phyloP scores from a whole-genome alignment of 306 rosid genomes.

The Quillaja saponaria region DNA sequence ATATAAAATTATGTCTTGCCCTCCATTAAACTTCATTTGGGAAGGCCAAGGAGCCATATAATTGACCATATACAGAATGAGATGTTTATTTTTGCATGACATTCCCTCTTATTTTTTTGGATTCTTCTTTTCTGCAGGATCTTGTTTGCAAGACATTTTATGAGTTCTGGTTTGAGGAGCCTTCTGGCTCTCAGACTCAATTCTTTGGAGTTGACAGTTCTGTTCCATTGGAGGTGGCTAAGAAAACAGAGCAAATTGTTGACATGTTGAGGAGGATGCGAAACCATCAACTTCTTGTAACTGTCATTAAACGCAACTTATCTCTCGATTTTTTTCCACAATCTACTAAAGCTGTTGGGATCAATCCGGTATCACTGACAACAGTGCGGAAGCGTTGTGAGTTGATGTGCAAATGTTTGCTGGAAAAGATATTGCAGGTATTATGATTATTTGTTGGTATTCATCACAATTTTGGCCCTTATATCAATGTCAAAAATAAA shows the following conservation, averaged over 20 bases:
- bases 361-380: constrained; percentile 71
- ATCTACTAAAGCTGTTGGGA: constrained; percentile 82
- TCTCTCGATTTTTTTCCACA: constrained; percentile 97
- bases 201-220: constrained; percentile 84
- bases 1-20: too few species aligned
- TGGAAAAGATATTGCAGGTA: constrained; percentile 95
- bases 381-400: constrained; percentile 94
- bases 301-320: constrained; percentile 83
- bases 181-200: constrained; percentile 63
- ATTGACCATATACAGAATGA: too few species aligned
- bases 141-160: constrained; percentile 96
- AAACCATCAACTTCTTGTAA: constrained; percentile 83
- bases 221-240: constrained; percentile 84
- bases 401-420: constrained; percentile 94
- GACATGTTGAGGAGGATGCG: constrained; percentile 83
- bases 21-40: too few species aligned
- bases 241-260: constrained; percentile 93
- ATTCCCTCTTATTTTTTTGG: too few species aligned
- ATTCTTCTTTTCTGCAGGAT: constrained; percentile 53
- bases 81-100: too few species aligned
- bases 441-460: constrained; percentile 16
- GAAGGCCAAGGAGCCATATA: too few species aligned
- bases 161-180: constrained; percentile 99
- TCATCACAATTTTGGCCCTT: constrained; percentile 13
- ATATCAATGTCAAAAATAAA: constrained; percentile 24